Evolutionary conservation across 208 protist genomes (phyloP), one percentile per base, ranked within the genome.

Genomic region (Angomonas ambiguus): DNA sequence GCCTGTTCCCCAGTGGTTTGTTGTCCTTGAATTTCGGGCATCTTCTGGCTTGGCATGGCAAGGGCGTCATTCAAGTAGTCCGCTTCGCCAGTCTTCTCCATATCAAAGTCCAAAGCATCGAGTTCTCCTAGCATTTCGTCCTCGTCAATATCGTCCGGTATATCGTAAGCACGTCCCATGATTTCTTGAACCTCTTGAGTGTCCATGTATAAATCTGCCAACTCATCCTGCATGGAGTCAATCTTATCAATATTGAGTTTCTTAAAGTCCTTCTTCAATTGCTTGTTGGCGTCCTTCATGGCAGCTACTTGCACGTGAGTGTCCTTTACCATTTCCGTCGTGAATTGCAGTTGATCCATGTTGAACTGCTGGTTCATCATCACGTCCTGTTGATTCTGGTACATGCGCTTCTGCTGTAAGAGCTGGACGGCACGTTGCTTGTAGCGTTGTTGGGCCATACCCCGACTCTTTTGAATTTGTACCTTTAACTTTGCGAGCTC

Each of bases 181-280:
- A 96, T 90, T 65, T 97, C 89, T 72, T 97, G 93, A 20, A 97
- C 92, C 77, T 97, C 89, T 69, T 96, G 85, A 24, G 85, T 87
- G 68, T 97, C 91, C 65, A 91, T 79, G 75, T 96, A 96, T 5
- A 95, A 67, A 38, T 97, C 91, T 27, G 77, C 73, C n/a, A 97
- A 78, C 45, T 97, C 93, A 45, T 95, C 90, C 71, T 96, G 88
- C 71, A 97, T 62, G 25, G 80, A 58, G 3, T 96, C 87, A 5
- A 97, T 77, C 69, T 95, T 82, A 56, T 83, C 79, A 33, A 95
- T 71, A 58, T 93, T 84, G 31, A 97, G 61, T 64, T 95, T 91
- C 71, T 89, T 91, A 51, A 94, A 79, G 13, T 95, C 75, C 66
- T 88, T 90, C 61, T 90, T 88, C 32, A 97, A 76, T 28, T 67